A percentile compares a stretch with the other conserved stretches of the same genome.
Conservation (phyloP, 2,329 filamentous ascomycete genomes). For the Sclerotinia nivalis region DNA sequence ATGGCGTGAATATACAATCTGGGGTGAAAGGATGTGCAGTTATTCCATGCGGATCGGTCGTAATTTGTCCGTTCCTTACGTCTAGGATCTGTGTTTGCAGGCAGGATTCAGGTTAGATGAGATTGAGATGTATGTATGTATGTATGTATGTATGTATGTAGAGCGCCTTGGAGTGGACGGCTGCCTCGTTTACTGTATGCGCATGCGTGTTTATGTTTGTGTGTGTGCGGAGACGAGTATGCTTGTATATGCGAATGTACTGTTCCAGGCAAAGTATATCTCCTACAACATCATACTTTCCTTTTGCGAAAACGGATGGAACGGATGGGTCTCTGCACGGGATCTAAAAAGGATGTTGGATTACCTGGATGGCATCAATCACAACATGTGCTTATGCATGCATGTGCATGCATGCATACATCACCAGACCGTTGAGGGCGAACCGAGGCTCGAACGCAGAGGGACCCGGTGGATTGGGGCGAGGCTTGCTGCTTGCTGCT, state of each 20-base stretch:
- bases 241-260: neutral
- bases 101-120: neutral
- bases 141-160: neutral
- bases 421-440: neutral
- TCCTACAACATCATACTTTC: neutral
- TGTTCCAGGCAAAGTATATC: neutral
- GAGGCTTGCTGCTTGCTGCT: neutral
- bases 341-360: neutral
- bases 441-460: neutral
- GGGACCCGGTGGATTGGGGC: neutral
- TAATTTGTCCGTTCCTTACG: neutral
- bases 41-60: neutral
- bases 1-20: neutral
- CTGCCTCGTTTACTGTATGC: neutral
- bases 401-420: neutral
- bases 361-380: neutral
- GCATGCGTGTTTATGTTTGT: neutral
- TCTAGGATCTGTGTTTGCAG: neutral
- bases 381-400: neutral
- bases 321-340: neutral
- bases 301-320: neutral
- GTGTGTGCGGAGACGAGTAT: neutral
- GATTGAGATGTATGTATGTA: neutral
- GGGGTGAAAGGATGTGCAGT: neutral
- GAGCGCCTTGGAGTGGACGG: neutral